Evolutionary conservation across 768 basidiomycete genomes (phyloP).

Genomic region (Termitomyces sp.): DNA sequence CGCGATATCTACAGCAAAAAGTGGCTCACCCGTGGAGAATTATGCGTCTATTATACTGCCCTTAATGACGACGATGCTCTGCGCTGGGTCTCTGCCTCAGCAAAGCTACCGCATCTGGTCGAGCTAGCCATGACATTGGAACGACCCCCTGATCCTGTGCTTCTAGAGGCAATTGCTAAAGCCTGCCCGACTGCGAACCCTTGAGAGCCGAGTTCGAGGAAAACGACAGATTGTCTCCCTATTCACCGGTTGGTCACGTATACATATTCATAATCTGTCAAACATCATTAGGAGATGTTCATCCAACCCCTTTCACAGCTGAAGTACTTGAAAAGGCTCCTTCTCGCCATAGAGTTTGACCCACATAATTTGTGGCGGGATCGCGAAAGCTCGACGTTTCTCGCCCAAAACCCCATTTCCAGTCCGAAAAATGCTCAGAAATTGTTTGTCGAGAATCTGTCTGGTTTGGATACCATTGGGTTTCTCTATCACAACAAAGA

Average conservation of each 20-base stretch:
- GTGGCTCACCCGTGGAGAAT: not conserved
- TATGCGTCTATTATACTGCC: not conserved
- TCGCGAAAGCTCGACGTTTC: too few relatives aligned
- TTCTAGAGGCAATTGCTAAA: not conserved
- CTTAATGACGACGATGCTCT: not conserved
- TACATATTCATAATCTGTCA: not conserved
- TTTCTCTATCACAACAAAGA: not conserved
- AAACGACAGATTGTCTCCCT: not conserved
- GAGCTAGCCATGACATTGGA: not conserved
- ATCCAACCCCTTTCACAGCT: not conserved
- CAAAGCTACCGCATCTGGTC: not conserved
- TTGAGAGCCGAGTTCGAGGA: not conserved
- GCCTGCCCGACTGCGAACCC: not conserved
- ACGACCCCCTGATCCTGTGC: not conserved
- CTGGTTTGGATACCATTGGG: not conserved
- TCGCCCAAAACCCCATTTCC: too few relatives aligned
- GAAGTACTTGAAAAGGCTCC: not conserved
- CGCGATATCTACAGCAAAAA: too few relatives aligned
- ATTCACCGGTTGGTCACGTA: not conserved
- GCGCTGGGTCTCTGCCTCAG: not conserved
- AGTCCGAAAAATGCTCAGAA: not conserved
- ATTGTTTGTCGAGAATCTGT: not conserved
- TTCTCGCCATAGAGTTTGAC: not conserved
- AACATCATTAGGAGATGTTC: not conserved
- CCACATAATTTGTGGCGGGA: not conserved